phyloP scores from a whole-genome alignment of 257 asterid genomes.

The Solanum commersonii region DNA sequence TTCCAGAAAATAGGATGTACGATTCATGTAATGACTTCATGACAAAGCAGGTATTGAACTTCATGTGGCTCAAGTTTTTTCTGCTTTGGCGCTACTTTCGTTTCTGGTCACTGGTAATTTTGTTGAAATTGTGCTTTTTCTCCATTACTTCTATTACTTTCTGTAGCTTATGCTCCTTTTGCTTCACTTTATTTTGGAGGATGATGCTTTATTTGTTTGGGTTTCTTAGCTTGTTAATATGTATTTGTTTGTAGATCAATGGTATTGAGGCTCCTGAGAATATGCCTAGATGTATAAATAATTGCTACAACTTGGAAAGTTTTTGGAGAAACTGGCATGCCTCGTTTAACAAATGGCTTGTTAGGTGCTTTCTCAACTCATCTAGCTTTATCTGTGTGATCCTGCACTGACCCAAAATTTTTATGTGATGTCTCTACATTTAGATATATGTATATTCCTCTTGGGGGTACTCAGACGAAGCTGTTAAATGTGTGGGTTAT shows the following conservation, averaged over 20 bases:
- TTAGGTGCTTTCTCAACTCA: constrained; percentile 38
- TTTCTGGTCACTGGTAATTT: constrained; percentile 84
- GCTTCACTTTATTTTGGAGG: not conserved
- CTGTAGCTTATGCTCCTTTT: not conserved
- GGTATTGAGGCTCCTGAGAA: constrained; percentile 94
- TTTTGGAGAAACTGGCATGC: constrained; percentile 99
- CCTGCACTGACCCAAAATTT: not conserved
- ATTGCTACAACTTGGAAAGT: constrained; percentile 83
- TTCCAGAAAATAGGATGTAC: not conserved
- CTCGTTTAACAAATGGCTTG: constrained; percentile 97
- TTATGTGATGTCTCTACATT: not conserved
- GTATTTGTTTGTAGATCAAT: constrained; percentile 40
- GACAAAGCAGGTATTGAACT: constrained; percentile 66
- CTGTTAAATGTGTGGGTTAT: constrained; percentile 90
- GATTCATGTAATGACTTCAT: not conserved
- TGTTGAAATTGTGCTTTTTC: constrained; percentile 1
- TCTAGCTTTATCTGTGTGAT: not conserved
- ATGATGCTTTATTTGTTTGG: not conserved
- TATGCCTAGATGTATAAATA: constrained; percentile 93
- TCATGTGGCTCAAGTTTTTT: constrained; percentile 97
- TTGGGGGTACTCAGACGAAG: constrained; percentile 84
- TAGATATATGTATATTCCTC: constrained; percentile 92
- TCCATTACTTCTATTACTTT: not conserved
- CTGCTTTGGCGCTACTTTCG: constrained; percentile 95
- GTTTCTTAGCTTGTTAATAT: constrained; percentile 5